Evolutionary conservation across 176 grass and related monocot species (phyloP).

Genomic region (Oryza brachyantha): DNA sequence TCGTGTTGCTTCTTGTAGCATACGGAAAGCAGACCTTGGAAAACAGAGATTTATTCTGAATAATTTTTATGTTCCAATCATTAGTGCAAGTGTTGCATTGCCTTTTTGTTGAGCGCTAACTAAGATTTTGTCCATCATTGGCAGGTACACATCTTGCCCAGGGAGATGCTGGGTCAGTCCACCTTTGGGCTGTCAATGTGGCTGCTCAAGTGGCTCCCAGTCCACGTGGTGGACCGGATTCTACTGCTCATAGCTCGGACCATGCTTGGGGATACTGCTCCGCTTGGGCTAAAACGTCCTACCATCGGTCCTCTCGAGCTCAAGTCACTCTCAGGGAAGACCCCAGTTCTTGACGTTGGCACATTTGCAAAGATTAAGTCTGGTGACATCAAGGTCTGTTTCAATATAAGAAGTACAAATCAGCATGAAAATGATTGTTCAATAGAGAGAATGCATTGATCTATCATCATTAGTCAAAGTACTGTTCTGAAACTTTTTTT

Average conservation of each 20-base stretch:
- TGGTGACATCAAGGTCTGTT: constrained; percentile 72
- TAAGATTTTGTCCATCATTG: constrained; percentile 57
- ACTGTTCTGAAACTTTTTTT: constrained; percentile 14
- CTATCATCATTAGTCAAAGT: background rate
- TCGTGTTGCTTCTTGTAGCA: constrained; percentile 61
- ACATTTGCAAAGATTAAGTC: constrained; percentile 88
- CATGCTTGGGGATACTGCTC: constrained; percentile 77
- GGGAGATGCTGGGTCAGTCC: constrained; percentile 85
- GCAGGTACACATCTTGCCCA: constrained; percentile 95
- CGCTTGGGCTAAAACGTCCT: constrained; percentile 73
- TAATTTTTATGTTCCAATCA: constrained; percentile 66
- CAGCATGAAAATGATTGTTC: constrained; percentile 10
- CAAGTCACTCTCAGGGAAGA: constrained; percentile 93
- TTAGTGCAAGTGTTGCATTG: constrained; percentile 54
- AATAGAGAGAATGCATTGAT: background rate
- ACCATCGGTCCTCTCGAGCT: constrained; percentile 75
- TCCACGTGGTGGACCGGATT: constrained; percentile 67
- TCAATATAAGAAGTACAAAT: constrained; percentile 24
- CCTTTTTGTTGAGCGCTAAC: constrained; percentile 42
- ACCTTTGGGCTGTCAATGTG: constrained; percentile 92
- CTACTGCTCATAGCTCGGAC: constrained; percentile 55
- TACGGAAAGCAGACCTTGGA: constrained; percentile 52
- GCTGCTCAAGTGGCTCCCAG: constrained; percentile 81
- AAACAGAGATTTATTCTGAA: constrained; percentile 44
- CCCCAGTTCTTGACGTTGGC: constrained; percentile 92